Evolutionary conservation across 306 rosid genomes (phyloP), one percentile per base, ranked within the genome.

Genomic region (Purshia tridentata): DNA sequence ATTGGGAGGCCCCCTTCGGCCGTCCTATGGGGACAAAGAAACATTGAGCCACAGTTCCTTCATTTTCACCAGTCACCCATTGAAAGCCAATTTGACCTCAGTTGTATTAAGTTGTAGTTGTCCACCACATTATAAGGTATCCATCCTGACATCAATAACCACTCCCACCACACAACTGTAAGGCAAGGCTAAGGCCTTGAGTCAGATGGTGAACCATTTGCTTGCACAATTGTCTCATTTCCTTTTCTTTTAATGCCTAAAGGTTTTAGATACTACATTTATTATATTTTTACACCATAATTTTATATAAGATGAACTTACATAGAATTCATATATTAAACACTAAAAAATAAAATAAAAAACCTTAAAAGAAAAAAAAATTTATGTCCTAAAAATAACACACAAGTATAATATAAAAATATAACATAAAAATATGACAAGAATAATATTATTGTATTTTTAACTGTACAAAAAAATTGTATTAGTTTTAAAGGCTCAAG

Each of bases 381-480:
- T n/a, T n/a, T n/a, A n/a, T n/a, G n/a, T n/a, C n/a, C n/a, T n/a
- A n/a, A n/a, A n/a, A n/a, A n/a, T n/a, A n/a, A n/a, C n/a, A n/a
- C n/a, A n/a, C n/a, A n/a, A n/a, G n/a, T n/a, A n/a, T n/a, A n/a
- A n/a, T n/a, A n/a, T n/a, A n/a, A n/a, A n/a, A n/a, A n/a, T n/a
- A n/a, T n/a, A n/a, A n/a, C n/a, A n/a, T n/a, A n/a, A n/a, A n/a
- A n/a, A n/a, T n/a, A n/a, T n/a, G n/a, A n/a, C n/a, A n/a, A n/a
- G n/a, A n/a, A n/a, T n/a, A n/a, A n/a, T n/a, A n/a, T n/a, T n/a
- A n/a, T n/a, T n/a, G 2, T 39, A 19, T 45, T 86, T 80, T 78
- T 5, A 50, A 78, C 88, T 81, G 85, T 88, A 86, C 91, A 86
- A 85, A 81, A 29, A 79, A 80, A 78, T 78, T 73, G 87, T 86